Evolutionary conservation across 2,329 filamentous ascomycete species (phyloP), one percentile per base, ranked within the genome.

Genomic region (Alternaria gansuensis): DNA sequence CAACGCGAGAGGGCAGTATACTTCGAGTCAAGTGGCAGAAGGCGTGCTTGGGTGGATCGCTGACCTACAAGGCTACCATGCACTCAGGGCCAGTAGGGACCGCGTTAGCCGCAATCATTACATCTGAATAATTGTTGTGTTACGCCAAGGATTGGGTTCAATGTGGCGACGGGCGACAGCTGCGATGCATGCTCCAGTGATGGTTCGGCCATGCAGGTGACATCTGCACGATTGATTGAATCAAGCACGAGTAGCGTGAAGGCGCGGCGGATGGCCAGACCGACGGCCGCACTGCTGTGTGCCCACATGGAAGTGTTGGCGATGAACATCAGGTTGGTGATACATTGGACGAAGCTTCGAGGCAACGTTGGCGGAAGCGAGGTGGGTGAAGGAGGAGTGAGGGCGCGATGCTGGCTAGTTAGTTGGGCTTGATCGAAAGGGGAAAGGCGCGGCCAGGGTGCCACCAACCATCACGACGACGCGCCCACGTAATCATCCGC

Each of bases 181-280:
- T 69, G 64, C 59, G 62, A 70, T 69, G 69, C 68, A 66, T 64
- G 68, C 66, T 56, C 72, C 69, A 74, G 72, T 75, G 71, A 74
- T 60, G 66, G 62, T 63, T 56, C 64, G 54, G 57, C 53, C 57
- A 75, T 76, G 75, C 75, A 71, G 71, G 75, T 77, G 74, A 73
- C 73, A 69, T 69, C 71, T 77, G 75, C 75, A 76, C 63, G 72
- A 72, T 71, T 71, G 60, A 69, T 67, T 71, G 74, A 55, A 56
- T 44, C 33, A 29, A 56, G 52, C 68, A 64, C 65, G 64, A 67
- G 66, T 65, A 62, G 67, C 62, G 64, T 57, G 60, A 60, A 63
- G 57, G 64, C 68, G 63, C 62, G 61, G 60, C 64, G 66, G 64
- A 59, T 53, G 46, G 64, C 57, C 51, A 57, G 50, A 60, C 61